Conservation (phyloP, 768 basidiomycete species). For the Asterophora parasitica region DNA sequence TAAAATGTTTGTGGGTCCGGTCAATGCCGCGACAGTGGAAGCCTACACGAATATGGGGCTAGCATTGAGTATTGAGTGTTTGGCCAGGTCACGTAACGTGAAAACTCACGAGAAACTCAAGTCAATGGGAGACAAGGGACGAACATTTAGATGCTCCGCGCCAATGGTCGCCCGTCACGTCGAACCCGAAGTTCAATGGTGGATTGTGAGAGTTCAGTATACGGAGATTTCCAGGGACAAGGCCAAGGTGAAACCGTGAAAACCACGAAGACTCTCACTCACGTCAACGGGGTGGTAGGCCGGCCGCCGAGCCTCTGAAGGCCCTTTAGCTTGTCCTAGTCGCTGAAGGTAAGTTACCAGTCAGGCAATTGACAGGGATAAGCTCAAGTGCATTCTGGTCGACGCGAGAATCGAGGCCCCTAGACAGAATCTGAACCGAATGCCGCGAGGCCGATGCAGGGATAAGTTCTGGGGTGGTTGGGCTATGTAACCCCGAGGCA, state of each 20-base stretch:
- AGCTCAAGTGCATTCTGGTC: background rate
- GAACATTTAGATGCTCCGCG: background rate
- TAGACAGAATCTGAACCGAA: background rate
- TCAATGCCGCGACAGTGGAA: slow-evolving; percentile 12
- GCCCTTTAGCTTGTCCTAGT: background rate
- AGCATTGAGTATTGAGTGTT: slow-evolving; percentile 3
- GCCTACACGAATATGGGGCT: slow-evolving; percentile 5
- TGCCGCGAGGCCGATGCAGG: slow-evolving; percentile 5
- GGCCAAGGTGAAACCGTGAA: background rate
- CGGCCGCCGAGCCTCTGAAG: slow-evolving; percentile 10
- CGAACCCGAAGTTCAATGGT: background rate
- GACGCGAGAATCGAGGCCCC: slow-evolving; percentile 1
- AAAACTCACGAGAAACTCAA: background rate
- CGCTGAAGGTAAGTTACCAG: background rate
- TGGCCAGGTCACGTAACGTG: slow-evolving; percentile 7
- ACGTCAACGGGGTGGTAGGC: slow-evolving; percentile 9
- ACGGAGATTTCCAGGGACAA: background rate
- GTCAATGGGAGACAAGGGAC: background rate
- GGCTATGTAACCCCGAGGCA: background rate
- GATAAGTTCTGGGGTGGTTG: slow-evolving; percentile 1
- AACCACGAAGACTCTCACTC: slow-evolving; percentile 4
- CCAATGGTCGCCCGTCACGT: slow-evolving; percentile 3
- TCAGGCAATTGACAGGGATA: slow-evolving; percentile 5
- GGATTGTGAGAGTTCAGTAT: background rate
- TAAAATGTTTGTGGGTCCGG: slow-evolving; percentile 10